phyloP scores from a whole-genome alignment of 2,329 filamentous ascomycete genomes.

The Cladosporium sp. region DNA sequence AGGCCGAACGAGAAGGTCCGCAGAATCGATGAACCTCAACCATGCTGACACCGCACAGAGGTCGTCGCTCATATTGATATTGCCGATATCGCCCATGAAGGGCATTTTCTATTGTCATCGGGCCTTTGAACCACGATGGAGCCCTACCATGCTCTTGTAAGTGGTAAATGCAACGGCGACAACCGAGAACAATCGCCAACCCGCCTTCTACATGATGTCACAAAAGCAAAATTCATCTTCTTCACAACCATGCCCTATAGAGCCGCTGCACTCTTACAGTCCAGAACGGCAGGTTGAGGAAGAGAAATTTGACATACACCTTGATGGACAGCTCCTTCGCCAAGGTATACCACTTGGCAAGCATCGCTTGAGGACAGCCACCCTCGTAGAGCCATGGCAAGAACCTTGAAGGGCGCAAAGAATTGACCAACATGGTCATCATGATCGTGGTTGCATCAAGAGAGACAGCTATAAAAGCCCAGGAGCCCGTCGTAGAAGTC shows the following conservation, averaged over 20 bases:
- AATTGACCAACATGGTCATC: not conserved
- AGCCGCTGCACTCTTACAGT: not conserved
- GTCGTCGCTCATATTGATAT: too few species aligned
- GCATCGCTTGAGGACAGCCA: slow-evolving; percentile 5
- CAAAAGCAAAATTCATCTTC: not conserved
- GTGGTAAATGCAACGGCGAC: not conserved
- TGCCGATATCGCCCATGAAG: too few species aligned
- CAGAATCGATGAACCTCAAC: too few species aligned
- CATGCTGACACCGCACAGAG: too few species aligned
- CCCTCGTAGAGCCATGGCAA: slow-evolving; percentile 7
- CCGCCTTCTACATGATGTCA: not conserved
- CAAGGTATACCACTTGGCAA: slow-evolving; percentile 10
- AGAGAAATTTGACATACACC: slow-evolving; percentile 3
- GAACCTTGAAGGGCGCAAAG: not conserved
- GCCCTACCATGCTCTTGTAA: too few species aligned
- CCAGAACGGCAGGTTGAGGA: not conserved
- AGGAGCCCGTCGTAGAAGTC: not conserved
- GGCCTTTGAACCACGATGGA: too few species aligned
- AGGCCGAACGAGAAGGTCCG: too few species aligned
- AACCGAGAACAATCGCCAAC: not conserved
- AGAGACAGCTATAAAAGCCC: not conserved
- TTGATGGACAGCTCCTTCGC: slow-evolving; percentile 9
- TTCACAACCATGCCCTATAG: not conserved
- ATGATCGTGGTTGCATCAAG: not conserved
- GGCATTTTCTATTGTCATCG: too few species aligned